Percentiles rank a stretch among this genome's conserved stretches.
phyloP scores from a whole-genome alignment of 139 green algal species.

The Chlamydomonas sphaeroides region DNA sequence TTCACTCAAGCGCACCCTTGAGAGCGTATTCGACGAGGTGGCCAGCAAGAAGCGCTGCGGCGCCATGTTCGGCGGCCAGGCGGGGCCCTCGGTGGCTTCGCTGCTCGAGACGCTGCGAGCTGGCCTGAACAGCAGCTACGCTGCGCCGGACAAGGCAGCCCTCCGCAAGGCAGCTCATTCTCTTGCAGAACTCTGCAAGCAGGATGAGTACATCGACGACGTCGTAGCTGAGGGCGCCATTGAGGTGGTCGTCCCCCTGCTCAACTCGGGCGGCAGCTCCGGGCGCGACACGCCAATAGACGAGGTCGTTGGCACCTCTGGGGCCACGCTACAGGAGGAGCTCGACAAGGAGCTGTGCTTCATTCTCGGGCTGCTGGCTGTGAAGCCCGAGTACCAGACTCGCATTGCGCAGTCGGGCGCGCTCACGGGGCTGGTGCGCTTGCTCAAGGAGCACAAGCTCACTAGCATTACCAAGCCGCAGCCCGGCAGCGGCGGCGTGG shows the following conservation, averaged over 20 bases:
- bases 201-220: slow-evolving; percentile 80
- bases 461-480: slow-evolving; percentile 44
- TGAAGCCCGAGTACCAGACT: slow-evolving; percentile 89
- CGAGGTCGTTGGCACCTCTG: not conserved
- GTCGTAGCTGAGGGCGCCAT: slow-evolving; percentile 77
- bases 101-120: slow-evolving; percentile 38
- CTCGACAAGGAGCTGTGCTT: slow-evolving; percentile 93
- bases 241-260: slow-evolving; percentile 72
- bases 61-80: slow-evolving; percentile 9
- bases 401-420: slow-evolving; percentile 79
- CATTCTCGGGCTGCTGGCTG: slow-evolving; percentile 90
- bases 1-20: too few relatives aligned
- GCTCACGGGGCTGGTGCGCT: slow-evolving; percentile 73
- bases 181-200: slow-evolving; percentile 79
- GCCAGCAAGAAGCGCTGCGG: slow-evolving; percentile 15
- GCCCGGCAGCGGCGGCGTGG: slow-evolving; percentile 60
- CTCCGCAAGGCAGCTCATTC: slow-evolving; percentile 65
- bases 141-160: slow-evolving; percentile 42
- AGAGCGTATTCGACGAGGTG: slow-evolving; percentile 24
- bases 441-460: slow-evolving; percentile 71
- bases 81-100: not conserved
- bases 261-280: slow-evolving; percentile 41
- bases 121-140: slow-evolving; percentile 4
- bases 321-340: slow-evolving; percentile 63
- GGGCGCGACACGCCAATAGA: not conserved